phyloP scores from a whole-genome alignment of 2,329 filamentous ascomycete species.

The Colletotrichum filicis region DNA sequence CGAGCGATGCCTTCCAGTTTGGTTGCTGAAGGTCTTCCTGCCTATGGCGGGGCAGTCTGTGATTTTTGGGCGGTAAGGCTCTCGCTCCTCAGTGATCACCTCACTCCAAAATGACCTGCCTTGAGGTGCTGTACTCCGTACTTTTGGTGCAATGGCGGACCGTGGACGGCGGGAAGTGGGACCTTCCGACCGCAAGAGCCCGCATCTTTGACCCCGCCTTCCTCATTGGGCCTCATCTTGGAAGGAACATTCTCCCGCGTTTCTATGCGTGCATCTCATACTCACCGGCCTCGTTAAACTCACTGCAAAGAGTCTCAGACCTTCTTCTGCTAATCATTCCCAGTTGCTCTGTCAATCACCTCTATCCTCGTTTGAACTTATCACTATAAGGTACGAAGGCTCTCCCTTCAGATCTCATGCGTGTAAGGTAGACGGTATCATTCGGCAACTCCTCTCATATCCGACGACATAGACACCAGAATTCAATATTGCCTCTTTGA shows the following conservation, averaged over 20 bases:
- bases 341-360: background rate
- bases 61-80: slow-evolving; percentile 3
- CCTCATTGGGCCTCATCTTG: background rate
- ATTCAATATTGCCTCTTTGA: rapidly evolving
- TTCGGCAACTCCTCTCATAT: background rate
- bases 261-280: background rate
- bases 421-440: background rate
- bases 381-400: background rate
- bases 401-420: background rate
- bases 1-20: background rate
- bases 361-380: background rate
- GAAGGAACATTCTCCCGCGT: background rate
- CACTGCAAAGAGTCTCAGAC: background rate
- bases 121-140: background rate
- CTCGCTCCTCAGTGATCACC: background rate
- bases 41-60: slow-evolving; percentile 20
- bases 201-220: slow-evolving; percentile 13
- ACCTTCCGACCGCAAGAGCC: background rate
- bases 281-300: background rate
- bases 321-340: background rate
- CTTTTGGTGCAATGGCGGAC: background rate
- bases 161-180: background rate
- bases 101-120: too few species aligned
- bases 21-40: background rate
- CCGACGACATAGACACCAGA: background rate